Evolutionary conservation across 2,329 filamentous ascomycete species (phyloP).

Genomic region (Teratosphaeria zuluensis): DNA sequence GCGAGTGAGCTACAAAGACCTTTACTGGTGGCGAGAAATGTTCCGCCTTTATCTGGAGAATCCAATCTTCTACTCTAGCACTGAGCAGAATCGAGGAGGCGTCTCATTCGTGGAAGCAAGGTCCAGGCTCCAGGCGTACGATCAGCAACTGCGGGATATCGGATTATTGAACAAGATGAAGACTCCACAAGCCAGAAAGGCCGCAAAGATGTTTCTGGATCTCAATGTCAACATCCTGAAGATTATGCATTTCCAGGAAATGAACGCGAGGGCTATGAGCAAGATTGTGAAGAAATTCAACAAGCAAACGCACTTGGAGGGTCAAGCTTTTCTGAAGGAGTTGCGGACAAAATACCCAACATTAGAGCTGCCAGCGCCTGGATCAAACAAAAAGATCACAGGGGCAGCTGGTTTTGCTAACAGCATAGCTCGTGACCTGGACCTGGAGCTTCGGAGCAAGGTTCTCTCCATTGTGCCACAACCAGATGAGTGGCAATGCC

Average conservation of each 20-base stretch:
- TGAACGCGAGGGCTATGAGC: slow-evolving; percentile 65
- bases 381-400: not conserved
- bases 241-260: slow-evolving; percentile 72
- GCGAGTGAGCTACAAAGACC: slow-evolving; percentile 38
- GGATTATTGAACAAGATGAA: slow-evolving; percentile 55
- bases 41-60: slow-evolving; percentile 75
- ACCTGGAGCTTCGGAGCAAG: slow-evolving; percentile 62
- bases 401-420: slow-evolving; percentile 52
- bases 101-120: slow-evolving; percentile 57
- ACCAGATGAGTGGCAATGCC: slow-evolving; percentile 74
- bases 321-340: slow-evolving; percentile 16
- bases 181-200: slow-evolving; percentile 52
- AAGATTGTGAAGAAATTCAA: slow-evolving; percentile 94
- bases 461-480: slow-evolving; percentile 68
- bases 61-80: slow-evolving; percentile 71
- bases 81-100: slow-evolving; percentile 58
- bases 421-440: slow-evolving; percentile 64
- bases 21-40: slow-evolving; percentile 68
- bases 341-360: slow-evolving; percentile 19
- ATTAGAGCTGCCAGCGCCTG: slow-evolving; percentile 7
- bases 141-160: slow-evolving; percentile 53
- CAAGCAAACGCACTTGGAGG: slow-evolving; percentile 68
- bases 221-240: slow-evolving; percentile 70
- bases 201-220: slow-evolving; percentile 58
- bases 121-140: slow-evolving; percentile 61